Base-by-base conservation (phyloP, 169 alveolate species). In the Cystoisospora suis region DNA sequence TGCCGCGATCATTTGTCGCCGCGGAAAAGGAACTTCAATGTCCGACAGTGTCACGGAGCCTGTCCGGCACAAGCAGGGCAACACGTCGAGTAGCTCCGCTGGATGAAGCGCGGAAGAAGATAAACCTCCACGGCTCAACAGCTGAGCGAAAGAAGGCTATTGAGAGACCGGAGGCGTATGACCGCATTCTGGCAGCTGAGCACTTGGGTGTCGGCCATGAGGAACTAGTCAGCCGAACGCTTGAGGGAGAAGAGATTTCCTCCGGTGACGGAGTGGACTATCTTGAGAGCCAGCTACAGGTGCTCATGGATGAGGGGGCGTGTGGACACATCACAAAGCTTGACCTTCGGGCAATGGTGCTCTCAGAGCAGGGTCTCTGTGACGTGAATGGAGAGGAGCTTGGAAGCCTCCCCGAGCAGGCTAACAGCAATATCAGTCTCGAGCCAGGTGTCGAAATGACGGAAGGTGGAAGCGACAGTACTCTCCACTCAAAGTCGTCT, bases 141-240 rank as follows among this genome's bases (percentile, higher is more conserved):
- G 56, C 1, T 27, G 56, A 20, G 83, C n/a, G 56, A 72, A 6
- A 38, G 0, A 5, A 17, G 56, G 45, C 70, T 77, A 44, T 38
- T 15, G 12, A 61, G 36, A 34, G 89, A 6, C 89, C 89, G 27
- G 42, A 53, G 0, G n/a, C 61, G 4, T 83, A 83, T 36, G 89
- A 83, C 80, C 58, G 56, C 34, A 83, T 83, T 23, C 89, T 83
- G 27, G 89, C 89, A 3, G 89, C 89, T 23, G 89, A 83, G 61
- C 89, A 83, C 61, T 27, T 83, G 58, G 80, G 89, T 1, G 61
- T 83, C 34, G 89, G 61, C 81, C 44, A 83, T 80, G 23, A 32
- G 65, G 65, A 83, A 23, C 89, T 83, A 46, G 81, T 45, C 40
- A 29, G 56, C 0, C 83, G 58, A 23, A 59, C 20, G 59, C 83